These are phyloP conservation scores for Didymosphaeria variabile DNA, from an alignment of 2,329 filamentous ascomycete genomes.

Conservation along the genomic window DNA sequence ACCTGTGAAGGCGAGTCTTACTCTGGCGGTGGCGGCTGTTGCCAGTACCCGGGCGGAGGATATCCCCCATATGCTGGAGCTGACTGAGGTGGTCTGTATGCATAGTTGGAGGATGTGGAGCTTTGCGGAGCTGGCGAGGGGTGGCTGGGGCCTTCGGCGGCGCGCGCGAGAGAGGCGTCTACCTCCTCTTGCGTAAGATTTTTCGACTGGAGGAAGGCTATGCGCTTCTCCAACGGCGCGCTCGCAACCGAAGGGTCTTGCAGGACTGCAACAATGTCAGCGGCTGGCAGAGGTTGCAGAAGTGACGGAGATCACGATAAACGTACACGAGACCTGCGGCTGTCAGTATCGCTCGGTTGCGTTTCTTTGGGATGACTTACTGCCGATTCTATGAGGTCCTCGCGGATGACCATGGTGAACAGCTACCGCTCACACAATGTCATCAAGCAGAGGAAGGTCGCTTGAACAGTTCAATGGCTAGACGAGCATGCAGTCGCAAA, in stretches of 20 bases:
- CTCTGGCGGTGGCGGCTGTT: constrained; percentile 64
- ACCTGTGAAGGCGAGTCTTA: constrained; percentile 36
- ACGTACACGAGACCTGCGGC: constrained; percentile 62
- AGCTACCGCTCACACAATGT: constrained; percentile 28
- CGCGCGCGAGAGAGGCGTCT: constrained; percentile 80
- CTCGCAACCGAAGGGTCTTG: constrained; percentile 91
- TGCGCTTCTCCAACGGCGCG: constrained; percentile 89
- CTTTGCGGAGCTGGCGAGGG: constrained; percentile 59
- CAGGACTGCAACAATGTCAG: constrained; percentile 70
- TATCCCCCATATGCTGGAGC: constrained; percentile 61
- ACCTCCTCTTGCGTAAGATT: constrained; percentile 98
- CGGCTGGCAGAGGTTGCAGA: constrained; percentile 15
- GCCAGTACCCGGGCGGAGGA: constrained; percentile 62
- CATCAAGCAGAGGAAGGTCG: constrained; percentile 26
- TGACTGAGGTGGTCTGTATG: constrained; percentile 57
- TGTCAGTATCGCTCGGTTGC: constrained; percentile 27
- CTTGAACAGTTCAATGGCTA: constrained; percentile 24
- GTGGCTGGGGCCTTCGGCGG: constrained; percentile 64
- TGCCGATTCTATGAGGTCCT: constrained; percentile 89
- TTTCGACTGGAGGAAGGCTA: constrained; percentile 94
- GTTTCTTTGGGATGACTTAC: constrained; percentile 42
- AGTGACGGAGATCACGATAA: background rate
- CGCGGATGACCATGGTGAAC: constrained; percentile 86
- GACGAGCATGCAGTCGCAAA: constrained; percentile 22
- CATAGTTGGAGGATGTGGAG: constrained; percentile 49